Percentiles rank a stretch among this genome's conserved stretches.
Evolutionary conservation across 345 rosid genomes (phyloP).

Genomic region (Nasturtium officinale): DNA sequence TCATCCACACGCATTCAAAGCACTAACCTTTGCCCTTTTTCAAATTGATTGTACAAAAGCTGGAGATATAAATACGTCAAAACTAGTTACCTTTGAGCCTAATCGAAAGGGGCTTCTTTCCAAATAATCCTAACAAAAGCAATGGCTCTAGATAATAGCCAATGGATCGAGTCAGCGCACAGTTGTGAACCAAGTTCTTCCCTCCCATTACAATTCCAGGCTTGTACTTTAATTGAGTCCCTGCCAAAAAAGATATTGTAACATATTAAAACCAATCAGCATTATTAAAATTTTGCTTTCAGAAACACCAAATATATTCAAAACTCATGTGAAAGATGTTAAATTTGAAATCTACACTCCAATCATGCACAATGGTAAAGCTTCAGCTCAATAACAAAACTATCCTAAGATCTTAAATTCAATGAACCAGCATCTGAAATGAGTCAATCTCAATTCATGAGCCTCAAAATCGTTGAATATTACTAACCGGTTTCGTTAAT

Average conservation of each 20-base stretch:
- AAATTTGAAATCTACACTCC: not conserved
- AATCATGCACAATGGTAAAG: not conserved
- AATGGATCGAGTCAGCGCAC: conserved; percentile 73
- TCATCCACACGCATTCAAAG: not conserved
- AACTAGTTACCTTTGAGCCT: conserved; percentile 67
- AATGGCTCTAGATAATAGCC: conserved; percentile 90
- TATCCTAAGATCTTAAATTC: not conserved
- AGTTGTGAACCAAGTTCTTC: conserved; percentile 64
- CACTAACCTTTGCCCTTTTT: not conserved
- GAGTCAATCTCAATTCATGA: not conserved
- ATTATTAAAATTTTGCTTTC: not conserved
- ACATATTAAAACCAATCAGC: not conserved
- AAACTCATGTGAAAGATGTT: not conserved
- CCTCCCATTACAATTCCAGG: conserved; percentile 91
- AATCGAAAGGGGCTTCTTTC: conserved; percentile 63
- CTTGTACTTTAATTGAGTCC: conserved; percentile 67
- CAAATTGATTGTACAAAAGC: not conserved
- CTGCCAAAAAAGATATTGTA: conserved; percentile 44
- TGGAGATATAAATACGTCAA: not conserved
- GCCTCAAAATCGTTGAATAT: not conserved
- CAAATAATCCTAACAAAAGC: conserved; percentile 74
- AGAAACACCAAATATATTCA: not conserved
- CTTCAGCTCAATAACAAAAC: not conserved
- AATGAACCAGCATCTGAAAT: not conserved
- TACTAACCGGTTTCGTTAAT: conserved; percentile 75